Conservation (phyloP, 108 stramenopile genomes). For the Thalassiosira profunda region DNA sequence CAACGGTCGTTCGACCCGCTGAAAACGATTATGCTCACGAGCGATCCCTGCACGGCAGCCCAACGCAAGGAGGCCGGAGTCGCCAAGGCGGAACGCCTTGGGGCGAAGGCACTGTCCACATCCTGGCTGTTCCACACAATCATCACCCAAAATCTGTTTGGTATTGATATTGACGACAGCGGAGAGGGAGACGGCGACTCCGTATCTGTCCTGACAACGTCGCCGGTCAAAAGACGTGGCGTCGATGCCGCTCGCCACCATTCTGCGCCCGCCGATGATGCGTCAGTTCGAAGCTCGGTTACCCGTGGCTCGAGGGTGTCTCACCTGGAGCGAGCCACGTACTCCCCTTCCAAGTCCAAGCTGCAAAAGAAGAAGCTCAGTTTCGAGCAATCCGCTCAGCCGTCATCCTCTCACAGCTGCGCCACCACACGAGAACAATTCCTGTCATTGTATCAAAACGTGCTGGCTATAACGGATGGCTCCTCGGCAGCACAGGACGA, state of each 20-base stretch:
- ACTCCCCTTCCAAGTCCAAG: background rate
- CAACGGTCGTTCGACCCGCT: conserved; percentile 24
- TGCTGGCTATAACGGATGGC: conserved; percentile 1
- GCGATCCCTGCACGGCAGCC: conserved; percentile 35
- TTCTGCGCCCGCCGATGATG: background rate
- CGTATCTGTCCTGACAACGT: conserved; percentile 44
- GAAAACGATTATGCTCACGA: conserved; percentile 46
- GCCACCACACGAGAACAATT: conserved; percentile 10
- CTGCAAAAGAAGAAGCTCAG: conserved; percentile 11
- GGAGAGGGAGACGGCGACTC: conserved; percentile 15
- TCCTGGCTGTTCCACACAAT: conserved; percentile 57
- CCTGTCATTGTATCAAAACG: conserved; percentile 6
- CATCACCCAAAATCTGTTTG: conserved; percentile 33
- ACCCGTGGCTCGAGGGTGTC: conserved; percentile 31
- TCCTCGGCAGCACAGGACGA: conserved; percentile 9
- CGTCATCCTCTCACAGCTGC: no score
- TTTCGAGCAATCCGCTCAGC: no score
- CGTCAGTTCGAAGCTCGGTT: background rate
- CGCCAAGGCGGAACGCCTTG: conserved; percentile 2
- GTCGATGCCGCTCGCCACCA: background rate
- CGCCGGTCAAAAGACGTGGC: conserved; percentile 1
- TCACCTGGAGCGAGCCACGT: conserved; percentile 16
- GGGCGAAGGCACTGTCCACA: conserved; percentile 36
- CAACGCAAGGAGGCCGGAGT: conserved; percentile 39
- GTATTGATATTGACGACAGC: conserved; percentile 5